phyloP scores from a whole-genome alignment of 2,329 filamentous ascomycete genomes.

The Lasiodiplodia sp. region DNA sequence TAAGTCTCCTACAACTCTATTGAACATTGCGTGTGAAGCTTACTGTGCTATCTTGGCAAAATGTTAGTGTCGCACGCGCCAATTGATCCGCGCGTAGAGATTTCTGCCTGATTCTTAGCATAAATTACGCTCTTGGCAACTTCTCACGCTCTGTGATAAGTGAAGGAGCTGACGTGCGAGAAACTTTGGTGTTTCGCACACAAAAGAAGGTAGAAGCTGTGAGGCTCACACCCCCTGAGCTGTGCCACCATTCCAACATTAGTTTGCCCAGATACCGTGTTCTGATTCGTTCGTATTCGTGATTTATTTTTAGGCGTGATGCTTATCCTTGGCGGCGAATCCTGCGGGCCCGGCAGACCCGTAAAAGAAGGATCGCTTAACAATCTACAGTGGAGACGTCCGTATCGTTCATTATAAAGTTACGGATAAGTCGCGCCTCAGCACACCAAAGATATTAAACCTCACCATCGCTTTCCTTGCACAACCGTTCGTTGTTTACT shows the following conservation, averaged over 20 bases:
- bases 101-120: not conserved
- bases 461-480: constrained; percentile 1
- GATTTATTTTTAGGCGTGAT: constrained; percentile 5
- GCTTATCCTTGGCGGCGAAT: constrained; percentile 11
- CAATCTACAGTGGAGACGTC: constrained; percentile 16
- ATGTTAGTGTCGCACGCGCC: constrained; percentile 6
- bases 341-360: not conserved
- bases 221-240: not conserved
- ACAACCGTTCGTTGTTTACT: constrained; percentile 6
- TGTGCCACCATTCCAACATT: constrained; percentile 8
- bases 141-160: not conserved
- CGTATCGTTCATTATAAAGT: constrained; percentile 13
- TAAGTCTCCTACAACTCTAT: not conserved
- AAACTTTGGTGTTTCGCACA: not conserved
- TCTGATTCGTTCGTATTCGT: constrained; percentile 6
- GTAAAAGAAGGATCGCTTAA: constrained; percentile 8
- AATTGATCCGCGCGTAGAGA: constrained; percentile 3
- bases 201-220: not conserved
- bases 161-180: not conserved
- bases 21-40: not conserved
- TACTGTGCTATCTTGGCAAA: not conserved
- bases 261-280: not conserved
- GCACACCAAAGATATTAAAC: not conserved
- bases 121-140: constrained; percentile 1
- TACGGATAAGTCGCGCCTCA: constrained; percentile 1